Evolutionary conservation across 495 filamentous ascomycete species (phyloP).

Genomic region (Hypoxylon trugodes): DNA sequence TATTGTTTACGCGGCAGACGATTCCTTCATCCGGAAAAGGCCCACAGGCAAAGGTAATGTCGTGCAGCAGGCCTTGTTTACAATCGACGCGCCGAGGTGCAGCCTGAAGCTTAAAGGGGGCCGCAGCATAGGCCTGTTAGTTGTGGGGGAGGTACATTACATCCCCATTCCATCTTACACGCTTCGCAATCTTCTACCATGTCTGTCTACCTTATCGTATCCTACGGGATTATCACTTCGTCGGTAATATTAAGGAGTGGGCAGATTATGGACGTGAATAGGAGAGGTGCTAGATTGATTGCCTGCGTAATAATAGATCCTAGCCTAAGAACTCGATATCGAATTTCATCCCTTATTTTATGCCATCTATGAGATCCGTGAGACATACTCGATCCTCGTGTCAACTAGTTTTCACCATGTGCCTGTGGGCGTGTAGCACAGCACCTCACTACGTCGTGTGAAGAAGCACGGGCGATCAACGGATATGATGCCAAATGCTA

Average conservation of each 20-base stretch:
- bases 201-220: slow-evolving; percentile 6
- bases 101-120: slow-evolving; percentile 22
- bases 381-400: slow-evolving; percentile 24
- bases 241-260: slow-evolving; percentile 19
- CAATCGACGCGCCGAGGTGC: slow-evolving; percentile 26
- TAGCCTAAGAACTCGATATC: slow-evolving; percentile 1
- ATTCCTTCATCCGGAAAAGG: slow-evolving; percentile 31
- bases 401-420: slow-evolving; percentile 24
- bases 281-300: too few relatives aligned
- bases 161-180: slow-evolving; percentile 21
- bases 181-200: not conserved
- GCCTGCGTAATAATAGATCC: too few relatives aligned
- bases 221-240: too few relatives aligned
- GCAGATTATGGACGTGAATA: too few relatives aligned
- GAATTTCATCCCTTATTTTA: slow-evolving; percentile 16
- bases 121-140: slow-evolving; percentile 22
- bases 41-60: slow-evolving; percentile 26
- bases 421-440: slow-evolving; percentile 38
- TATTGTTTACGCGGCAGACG: slow-evolving; percentile 21
- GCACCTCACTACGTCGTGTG: slow-evolving; percentile 36
- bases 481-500: slow-evolving; percentile 34
- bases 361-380: slow-evolving; percentile 13
- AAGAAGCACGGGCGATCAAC: slow-evolving; percentile 32
- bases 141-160: slow-evolving; percentile 17
- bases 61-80: slow-evolving; percentile 38